Evolutionary conservation across 2,329 filamentous ascomycete genomes (phyloP), one percentile per base, ranked within the genome.

Genomic region (Pleoardoris graminearum): DNA sequence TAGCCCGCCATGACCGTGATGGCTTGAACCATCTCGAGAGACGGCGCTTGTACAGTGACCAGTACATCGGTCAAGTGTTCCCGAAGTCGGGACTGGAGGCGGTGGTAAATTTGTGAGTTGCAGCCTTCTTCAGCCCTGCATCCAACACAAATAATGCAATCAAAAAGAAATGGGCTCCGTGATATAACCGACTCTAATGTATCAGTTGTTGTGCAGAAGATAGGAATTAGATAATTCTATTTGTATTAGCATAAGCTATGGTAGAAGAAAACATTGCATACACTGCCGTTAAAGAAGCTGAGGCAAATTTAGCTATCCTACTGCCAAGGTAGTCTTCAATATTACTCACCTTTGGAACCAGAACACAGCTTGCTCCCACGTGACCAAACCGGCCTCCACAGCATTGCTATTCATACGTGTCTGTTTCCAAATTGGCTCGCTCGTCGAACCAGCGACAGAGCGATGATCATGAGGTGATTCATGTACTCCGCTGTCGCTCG

Each of bases 1-100:
- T 83, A 84, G 49, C 79, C 80, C 0, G 80, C 79, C 43, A 79
- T 73, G 1, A 83, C 69, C 0, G 82, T 64, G 6, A 84, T 68
- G 3, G 81, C 79, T 50, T 84, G 81, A 0, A 83, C 66, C 0
- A 77, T 79, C 52, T 83, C 81, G 0, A 82, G 48, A 7, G 69
- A 73, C 11, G 73, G 73, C 1, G 74, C 52, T 2, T 66, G 66
- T 3, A 69, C 69, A 33, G 77, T 70, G 14, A 80, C 75, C 2
- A 80, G 72, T 0, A 77, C 64, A 30, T 77, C 77, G 7, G 82
- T 77, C n/a, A 79, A 53, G 50, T 78, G 75, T 29, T 70, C 68
- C 8, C 70, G 62, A 6, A 73, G 55, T 17, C 64, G 55, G n/a
- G 59, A 57, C 32, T 70, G 66, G 1, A 73, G 55, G n/a, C 59